phyloP scores from a whole-genome alignment of 257 asterid genomes.

The Craterostigma plantagineum region DNA sequence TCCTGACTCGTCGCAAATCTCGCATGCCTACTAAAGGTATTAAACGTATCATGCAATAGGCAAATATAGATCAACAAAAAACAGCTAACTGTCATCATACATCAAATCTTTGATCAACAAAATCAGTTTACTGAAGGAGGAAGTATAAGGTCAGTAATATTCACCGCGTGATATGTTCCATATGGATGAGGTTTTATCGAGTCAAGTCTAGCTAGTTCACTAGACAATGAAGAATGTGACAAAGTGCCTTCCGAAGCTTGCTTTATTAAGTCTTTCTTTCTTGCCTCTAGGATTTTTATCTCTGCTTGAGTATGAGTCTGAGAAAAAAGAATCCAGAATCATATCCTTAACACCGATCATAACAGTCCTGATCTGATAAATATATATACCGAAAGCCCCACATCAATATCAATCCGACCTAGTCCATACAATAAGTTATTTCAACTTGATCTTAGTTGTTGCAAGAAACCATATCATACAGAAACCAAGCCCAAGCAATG shows the following conservation, averaged over 20 bases:
- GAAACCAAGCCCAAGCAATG: too few species aligned
- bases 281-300: slow-evolving; percentile 58
- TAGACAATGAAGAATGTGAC: slow-evolving; percentile 27
- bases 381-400: background rate
- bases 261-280: slow-evolving; percentile 47
- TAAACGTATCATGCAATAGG: slow-evolving; percentile 7
- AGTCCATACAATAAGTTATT: too few species aligned
- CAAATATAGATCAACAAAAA: background rate
- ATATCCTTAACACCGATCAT: slow-evolving; percentile 1
- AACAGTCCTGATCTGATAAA: slow-evolving; percentile 2
- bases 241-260: slow-evolving; percentile 30
- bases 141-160: slow-evolving; percentile 12
- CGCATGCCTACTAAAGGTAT: slow-evolving; percentile 51
- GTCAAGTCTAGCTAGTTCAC: slow-evolving; percentile 45
- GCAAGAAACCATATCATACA: too few species aligned
- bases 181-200: slow-evolving; percentile 56
- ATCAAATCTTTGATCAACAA: too few species aligned
- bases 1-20: slow-evolving; percentile 75
- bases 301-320: slow-evolving; percentile 92
- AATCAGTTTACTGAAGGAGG: slow-evolving; percentile 5
- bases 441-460: too few species aligned
- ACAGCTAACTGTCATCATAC: too few species aligned
- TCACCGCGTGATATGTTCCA: slow-evolving; percentile 75
- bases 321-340: slow-evolving; percentile 8
- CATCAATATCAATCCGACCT: background rate